A percentile compares a stretch with the other conserved stretches of the same genome.
Conservation (phyloP, 225 moss, liverwort and hornwort species). For the Pleurozium schreberi region DNA sequence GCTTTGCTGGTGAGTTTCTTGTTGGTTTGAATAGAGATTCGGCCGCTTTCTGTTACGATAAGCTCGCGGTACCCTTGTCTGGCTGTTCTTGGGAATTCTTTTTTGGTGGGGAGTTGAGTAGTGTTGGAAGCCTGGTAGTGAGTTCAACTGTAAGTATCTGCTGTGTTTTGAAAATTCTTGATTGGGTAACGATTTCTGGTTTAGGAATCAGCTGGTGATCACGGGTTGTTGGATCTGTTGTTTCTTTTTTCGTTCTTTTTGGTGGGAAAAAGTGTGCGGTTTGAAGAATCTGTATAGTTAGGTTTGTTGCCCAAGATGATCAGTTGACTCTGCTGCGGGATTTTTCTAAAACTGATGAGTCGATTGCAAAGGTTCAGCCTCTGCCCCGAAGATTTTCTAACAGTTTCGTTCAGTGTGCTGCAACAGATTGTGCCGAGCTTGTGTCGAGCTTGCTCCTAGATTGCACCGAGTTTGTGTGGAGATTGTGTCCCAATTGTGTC, state of each 20-base stretch:
- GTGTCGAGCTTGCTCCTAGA: not conserved
- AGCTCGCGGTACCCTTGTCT: not conserved
- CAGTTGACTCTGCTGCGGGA: not conserved
- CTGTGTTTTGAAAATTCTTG: not conserved
- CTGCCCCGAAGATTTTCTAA: not conserved
- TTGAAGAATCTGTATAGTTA: not conserved
- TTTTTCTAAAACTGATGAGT: not conserved
- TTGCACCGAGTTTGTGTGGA: not conserved
- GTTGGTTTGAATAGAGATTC: not conserved
- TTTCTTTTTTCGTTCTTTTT: not conserved
- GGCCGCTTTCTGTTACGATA: not conserved
- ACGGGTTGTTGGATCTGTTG: not conserved
- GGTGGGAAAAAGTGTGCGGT: not conserved
- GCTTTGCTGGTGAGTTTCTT: not conserved
- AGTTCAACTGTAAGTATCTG: not conserved
- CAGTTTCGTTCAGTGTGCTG: not conserved
- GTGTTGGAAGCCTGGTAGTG: not conserved
- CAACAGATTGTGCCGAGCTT: not conserved
- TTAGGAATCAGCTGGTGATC: not conserved
- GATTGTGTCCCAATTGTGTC: not conserved
- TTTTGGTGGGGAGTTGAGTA: not conserved
- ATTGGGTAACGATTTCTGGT: not conserved
- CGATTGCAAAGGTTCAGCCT: not conserved
- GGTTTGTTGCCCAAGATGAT: not conserved
- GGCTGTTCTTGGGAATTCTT: not conserved